A percentile compares a stretch with the other conserved stretches of the same genome.
Conservation (phyloP, 345 rosid genomes). For the Camelina hispida region DNA sequence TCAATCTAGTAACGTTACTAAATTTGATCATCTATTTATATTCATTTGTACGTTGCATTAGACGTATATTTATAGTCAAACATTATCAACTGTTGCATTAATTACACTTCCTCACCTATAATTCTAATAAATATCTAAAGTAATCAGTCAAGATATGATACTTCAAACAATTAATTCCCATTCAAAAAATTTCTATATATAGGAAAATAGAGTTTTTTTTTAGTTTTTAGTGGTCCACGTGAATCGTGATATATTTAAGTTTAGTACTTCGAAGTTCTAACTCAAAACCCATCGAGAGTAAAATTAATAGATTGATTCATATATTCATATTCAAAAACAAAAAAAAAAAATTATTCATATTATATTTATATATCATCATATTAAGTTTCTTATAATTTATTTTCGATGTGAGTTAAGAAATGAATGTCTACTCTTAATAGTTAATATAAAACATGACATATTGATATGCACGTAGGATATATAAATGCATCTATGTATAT, state of each 20-base stretch:
- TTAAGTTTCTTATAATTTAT: neutral
- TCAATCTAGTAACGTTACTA: conserved; percentile 13
- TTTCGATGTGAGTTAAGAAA: neutral
- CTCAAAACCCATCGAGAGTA: neutral
- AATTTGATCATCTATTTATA: neutral
- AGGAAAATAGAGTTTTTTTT: neutral
- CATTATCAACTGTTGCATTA: conserved; percentile 3
- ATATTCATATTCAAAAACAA: too few species aligned
- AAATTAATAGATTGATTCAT: neutral
- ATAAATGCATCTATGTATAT: neutral
- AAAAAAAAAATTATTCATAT: too few species aligned
- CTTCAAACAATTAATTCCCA: conserved; percentile 5
- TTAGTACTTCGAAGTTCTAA: neutral
- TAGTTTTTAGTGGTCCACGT: conserved; percentile 20
- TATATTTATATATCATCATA: neutral
- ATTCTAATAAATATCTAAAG: neutral
- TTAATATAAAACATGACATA: neutral
- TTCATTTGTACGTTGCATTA: neutral
- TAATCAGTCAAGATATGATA: conserved; percentile 18
- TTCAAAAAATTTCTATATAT: neutral
- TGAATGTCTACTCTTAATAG: conserved; percentile 7
- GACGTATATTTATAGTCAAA: neutral
- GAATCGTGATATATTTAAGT: neutral
- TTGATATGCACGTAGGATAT: conserved; percentile 2
- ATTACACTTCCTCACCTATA: conserved; percentile 27